These are phyloP conservation scores for Tylopilus felleus DNA, from an alignment of 768 basidiomycete genomes.

Conservation along the genomic window DNA sequence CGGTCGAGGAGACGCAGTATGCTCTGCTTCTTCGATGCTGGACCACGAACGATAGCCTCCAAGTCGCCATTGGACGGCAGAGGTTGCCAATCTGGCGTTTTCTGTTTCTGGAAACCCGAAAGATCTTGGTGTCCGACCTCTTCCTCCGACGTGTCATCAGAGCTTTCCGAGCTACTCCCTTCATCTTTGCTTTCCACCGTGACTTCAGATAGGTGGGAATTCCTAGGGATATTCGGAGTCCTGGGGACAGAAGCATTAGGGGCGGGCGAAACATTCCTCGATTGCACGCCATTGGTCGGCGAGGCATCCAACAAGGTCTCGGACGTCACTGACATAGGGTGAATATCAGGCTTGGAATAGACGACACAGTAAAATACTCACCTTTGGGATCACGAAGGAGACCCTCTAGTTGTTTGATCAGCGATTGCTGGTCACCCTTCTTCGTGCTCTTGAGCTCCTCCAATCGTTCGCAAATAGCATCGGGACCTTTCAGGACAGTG, in stretches of 20 bases:
- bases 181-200: slow-evolving; percentile 36
- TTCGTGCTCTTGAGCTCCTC: slow-evolving; percentile 36
- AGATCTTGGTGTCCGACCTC: slow-evolving; percentile 13
- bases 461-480: slow-evolving; percentile 44
- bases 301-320: not conserved
- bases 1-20: slow-evolving; percentile 28
- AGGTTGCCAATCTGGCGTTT: not conserved
- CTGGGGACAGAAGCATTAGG: slow-evolving; percentile 2
- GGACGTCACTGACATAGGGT: slow-evolving; percentile 4
- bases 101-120: not conserved
- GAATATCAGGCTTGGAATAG: slow-evolving; percentile 8
- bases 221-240: slow-evolving; percentile 26
- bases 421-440: slow-evolving; percentile 16
- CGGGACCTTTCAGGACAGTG: slow-evolving; percentile 40
- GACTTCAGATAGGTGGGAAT: slow-evolving; percentile 36
- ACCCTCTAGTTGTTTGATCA: slow-evolving; percentile 43
- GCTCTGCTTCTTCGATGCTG: slow-evolving; percentile 23
- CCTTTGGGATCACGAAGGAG: slow-evolving; percentile 31
- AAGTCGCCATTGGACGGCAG: slow-evolving; percentile 25
- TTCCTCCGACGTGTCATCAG: slow-evolving; percentile 22
- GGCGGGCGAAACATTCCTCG: not conserved
- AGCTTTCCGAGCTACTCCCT: slow-evolving; percentile 40
- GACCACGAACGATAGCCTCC: slow-evolving; percentile 44
- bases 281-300: not conserved
- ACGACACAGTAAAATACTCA: slow-evolving; percentile 7